Evolutionary conservation across 179 eudicot genomes (phyloP), one percentile per base, ranked within the genome.

Genomic region (Silene vulgaris): DNA sequence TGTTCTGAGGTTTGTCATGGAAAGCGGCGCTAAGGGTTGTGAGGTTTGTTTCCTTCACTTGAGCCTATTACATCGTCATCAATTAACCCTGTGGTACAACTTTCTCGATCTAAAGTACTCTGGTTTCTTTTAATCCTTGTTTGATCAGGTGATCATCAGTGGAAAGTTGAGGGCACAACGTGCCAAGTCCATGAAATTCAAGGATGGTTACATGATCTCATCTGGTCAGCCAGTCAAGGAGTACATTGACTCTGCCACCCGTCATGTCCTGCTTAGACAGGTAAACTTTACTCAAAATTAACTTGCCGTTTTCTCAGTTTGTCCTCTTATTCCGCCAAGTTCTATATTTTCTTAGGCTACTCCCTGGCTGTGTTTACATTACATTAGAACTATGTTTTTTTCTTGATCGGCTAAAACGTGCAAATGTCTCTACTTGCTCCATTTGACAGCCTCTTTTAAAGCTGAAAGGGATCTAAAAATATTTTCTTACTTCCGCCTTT

Each of bases 141-240:
- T 17, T 69, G 72, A 40, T 26, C 67, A 91, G 97, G 97, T 91
- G 8, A 91, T 91, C 80, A 91, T 91, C 4, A 91, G 97, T 76
- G 96, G 97, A 17, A 91, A 91, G 79, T 76, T 91, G 67, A 83
- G 97, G 87, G 97, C 97, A 69, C 89, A 84, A 71, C 96, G 96
- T 85, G 96, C 97, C 6, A 90, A 91, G 74, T 86, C 96, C 69
- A 90, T 90, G 97, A 90, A 90, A 87, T 91, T 91, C 29, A 91
- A 88, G 91, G 97, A 91, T 79, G 97, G 97, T 0, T 91, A 88
- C 77, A 91, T 90, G 97, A 90, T 91, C 57, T 91, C 97, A 28
- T 91, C 97, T 74, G 97, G 96, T 75, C 97, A 91, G 69, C 96
- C 97, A 0, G 90, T 89, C 26, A 87, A 86, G 11, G 97, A 91